Base-by-base conservation (phyloP, 805 yeast species). In the Candida sonorensis region DNA sequence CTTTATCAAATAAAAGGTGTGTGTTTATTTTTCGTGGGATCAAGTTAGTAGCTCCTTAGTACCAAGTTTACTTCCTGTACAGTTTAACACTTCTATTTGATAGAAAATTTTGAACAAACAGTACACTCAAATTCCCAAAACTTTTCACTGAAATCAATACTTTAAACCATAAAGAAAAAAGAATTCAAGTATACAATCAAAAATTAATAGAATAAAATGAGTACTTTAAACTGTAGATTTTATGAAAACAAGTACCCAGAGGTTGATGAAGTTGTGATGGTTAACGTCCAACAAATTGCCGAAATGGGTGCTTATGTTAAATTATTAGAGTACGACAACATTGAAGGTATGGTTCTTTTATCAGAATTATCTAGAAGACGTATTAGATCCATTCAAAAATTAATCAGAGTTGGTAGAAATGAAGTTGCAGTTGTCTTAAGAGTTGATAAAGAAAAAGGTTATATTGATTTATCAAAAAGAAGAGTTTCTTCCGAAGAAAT, bases 281-380 rank as follows among this genome's bases (percentile, higher is more conserved):
- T 92, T 57, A 92, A 92, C 63, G 98, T 92, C 48, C 94, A 84
- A 62, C 94, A 84, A 60, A 92, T 92, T 50, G 98, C 97, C 47
- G 98, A 92, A 62, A 92, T 92, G 98, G 98, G 98, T 38, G 98
- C 98, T 10, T 92, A 92, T 61, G 95, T 92, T 44, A 90, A 87
- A 62, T 72, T 92, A 45, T 72, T 92, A 44, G 98, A 92, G 64
- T 92, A 92, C 57, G 97, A 92, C 65, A 92, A 90, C 60, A 90
- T 92, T 55, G 98, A 92, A 65, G 98, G 98, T 54, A 92, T 92
- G 98, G 95, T 92, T 37, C 69, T 92, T 45, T 74, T 92, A 51
- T 82, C 95, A 26, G 98, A 92, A 66, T 74, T 92, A 49, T 88
- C 97, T 23, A 84, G 98, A 75, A 86, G 98, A 72, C 94, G 98